Conservation (phyloP, 2,329 filamentous ascomycete genomes). For the Trichothecium sympodiale region DNA sequence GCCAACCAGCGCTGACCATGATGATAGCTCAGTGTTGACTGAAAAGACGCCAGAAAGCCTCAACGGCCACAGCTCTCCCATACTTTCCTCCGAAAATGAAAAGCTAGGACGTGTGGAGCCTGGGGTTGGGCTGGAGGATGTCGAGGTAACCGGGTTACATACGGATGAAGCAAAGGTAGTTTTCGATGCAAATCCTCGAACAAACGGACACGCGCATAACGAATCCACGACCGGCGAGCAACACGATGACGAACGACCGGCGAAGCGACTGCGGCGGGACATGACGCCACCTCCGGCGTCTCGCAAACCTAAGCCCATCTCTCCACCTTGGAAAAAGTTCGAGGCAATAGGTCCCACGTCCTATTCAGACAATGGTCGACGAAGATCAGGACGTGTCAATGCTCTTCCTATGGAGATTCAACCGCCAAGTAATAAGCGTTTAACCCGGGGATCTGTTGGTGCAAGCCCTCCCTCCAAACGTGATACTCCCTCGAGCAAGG, state of each 20-base stretch:
- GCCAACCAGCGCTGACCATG: conserved; percentile 7
- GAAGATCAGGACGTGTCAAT: conserved; percentile 57
- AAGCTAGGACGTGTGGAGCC: too few relatives aligned
- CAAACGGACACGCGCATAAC: conserved; percentile 48
- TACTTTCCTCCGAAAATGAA: too few relatives aligned
- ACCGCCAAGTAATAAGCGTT: conserved; percentile 36
- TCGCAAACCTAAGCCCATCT: conserved; percentile 42
- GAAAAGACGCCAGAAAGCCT: too few relatives aligned
- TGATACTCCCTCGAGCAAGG: conserved; percentile 16
- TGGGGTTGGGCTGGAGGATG: too few relatives aligned
- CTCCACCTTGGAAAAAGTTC: conserved; percentile 88
- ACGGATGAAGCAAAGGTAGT: too few relatives aligned
- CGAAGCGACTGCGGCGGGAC: conserved; percentile 54
- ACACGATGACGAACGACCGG: conserved; percentile 36
- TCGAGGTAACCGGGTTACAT: too few relatives aligned
- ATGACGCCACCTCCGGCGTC: conserved; percentile 28
- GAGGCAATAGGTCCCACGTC: conserved; percentile 79
- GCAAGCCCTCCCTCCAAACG: conserved; percentile 8
- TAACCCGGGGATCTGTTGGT: conserved; percentile 32
- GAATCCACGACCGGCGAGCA: conserved; percentile 1
- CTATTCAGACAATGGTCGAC: conserved; percentile 62
- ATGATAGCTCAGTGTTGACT: not conserved
- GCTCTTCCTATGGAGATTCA: conserved; percentile 41
- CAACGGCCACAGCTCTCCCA: too few relatives aligned
- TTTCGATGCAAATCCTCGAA: too few relatives aligned